Conservation (phyloP, 305 asterid genomes). For the Nicotiana rustica region DNA sequence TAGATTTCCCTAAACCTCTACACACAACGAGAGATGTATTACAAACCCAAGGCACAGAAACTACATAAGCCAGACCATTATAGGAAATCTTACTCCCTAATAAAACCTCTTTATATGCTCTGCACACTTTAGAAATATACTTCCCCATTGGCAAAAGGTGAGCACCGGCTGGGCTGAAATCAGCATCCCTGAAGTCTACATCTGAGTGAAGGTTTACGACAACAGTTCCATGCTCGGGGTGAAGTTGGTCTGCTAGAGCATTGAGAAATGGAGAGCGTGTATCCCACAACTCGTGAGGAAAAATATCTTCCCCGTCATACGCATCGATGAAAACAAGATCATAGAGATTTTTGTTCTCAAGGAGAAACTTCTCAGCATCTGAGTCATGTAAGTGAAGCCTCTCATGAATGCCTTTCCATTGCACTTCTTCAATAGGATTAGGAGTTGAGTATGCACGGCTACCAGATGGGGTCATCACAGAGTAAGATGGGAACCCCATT, state of each 20-base stretch:
- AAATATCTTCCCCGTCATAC: conserved; percentile 83
- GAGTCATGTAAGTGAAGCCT: conserved; percentile 62
- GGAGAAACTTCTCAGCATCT: conserved; percentile 81
- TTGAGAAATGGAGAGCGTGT: conserved; percentile 66
- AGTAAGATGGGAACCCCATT: conserved; percentile 86
- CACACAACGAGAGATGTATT: conserved; percentile 74
- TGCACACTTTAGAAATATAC: conserved; percentile 57
- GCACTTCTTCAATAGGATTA: conserved; percentile 50
- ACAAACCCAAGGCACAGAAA: conserved; percentile 84
- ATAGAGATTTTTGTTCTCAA: conserved; percentile 55
- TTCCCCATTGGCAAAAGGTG: conserved; percentile 55
- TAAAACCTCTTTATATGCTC: conserved; percentile 60
- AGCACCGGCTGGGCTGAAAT: conserved; percentile 36
- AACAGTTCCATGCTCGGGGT: conserved; percentile 81
- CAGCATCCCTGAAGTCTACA: conserved; percentile 46
- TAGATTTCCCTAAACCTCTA: conserved; percentile 57
- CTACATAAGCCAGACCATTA: conserved; percentile 62
- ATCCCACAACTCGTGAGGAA: conserved; percentile 76
- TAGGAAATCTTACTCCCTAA: conserved; percentile 44
- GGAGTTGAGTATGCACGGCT: conserved; percentile 52
- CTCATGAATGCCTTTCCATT: conserved; percentile 90
- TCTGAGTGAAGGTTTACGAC: conserved; percentile 83
- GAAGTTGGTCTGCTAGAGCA: conserved; percentile 62
- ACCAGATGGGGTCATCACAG: conserved; percentile 61
- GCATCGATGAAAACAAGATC: conserved; percentile 85